Percentiles rank a stretch among this genome's conserved stretches.
These are phyloP conservation scores for Boletus coccyginus DNA, from an alignment of 768 basidiomycete genomes.

Conservation along the genomic window DNA sequence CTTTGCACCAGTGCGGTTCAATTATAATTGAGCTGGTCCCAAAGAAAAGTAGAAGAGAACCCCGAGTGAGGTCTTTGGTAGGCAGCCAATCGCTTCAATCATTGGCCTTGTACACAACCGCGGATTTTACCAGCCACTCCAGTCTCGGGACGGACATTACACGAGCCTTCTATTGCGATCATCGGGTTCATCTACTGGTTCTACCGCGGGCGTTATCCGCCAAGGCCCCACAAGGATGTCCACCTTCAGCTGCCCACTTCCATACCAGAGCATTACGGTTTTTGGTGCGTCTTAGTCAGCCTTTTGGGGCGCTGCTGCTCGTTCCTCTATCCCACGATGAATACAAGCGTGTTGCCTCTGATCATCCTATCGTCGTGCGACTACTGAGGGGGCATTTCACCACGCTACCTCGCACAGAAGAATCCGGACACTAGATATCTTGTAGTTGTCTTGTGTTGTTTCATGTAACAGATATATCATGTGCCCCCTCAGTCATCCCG, in stretches of 20 bases:
- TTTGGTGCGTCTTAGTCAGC: no score
- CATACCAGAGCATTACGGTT: no score
- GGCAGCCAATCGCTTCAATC: neutral
- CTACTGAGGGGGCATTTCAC: no score
- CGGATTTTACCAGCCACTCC: neutral
- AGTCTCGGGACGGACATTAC: neutral
- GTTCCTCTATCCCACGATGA: no score
- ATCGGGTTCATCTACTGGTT: neutral
- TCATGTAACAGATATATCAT: no score
- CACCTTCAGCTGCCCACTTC: neutral
- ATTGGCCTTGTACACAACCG: constrained; percentile 1
- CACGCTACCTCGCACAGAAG: no score
- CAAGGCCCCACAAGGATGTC: neutral
- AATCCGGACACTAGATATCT: no score
- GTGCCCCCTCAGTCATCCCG: no score
- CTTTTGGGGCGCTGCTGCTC: no score
- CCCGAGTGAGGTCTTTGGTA: neutral
- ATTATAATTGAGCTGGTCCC: neutral
- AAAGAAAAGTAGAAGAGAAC: constrained; percentile 4
- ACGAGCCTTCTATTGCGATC: neutral
- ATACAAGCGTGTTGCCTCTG: no score
- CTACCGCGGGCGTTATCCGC: neutral
- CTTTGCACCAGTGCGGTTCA: neutral
- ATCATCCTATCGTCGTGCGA: no score
- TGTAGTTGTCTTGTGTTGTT: no score